Evolutionary conservation across 2,329 filamentous ascomycete genomes (phyloP), one percentile per base, ranked within the genome.

Genomic region (Trichoderma gracile): DNA sequence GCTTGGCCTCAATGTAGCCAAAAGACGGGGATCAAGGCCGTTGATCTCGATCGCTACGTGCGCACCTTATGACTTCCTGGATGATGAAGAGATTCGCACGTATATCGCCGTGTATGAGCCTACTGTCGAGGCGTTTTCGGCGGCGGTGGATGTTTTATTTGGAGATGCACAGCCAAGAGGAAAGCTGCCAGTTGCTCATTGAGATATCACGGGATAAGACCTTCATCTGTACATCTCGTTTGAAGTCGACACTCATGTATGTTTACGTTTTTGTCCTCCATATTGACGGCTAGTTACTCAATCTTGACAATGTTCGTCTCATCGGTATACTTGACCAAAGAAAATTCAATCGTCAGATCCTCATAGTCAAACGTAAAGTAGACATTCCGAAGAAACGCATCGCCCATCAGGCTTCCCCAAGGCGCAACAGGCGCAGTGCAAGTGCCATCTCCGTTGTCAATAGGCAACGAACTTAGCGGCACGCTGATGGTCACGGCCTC

Each of bases 91-190:
- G 15, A 62, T 71, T 6, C 47, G 60, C 60, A 72, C 70, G 3
- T 70, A 70, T 40, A 45, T 71, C 49, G 68, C 67, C 3, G 67
- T 71, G 21, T 72, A 72, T 54, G 71, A 72, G 62, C 71, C 71
- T 6, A 72, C 71, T 3, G 60, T 69, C 12, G 71, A 72, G 21
- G 71, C 71, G 0, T 71, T 72, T 50, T 52, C 63, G 9, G 59
- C 69, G 1, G 70, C 66, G 0, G 65, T 68, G 3, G 66, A 70
- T 38, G 53, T 72, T 7, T 38, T 72, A 1, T 71, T 70, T 45
- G 70, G 69, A 1, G 38, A 61, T 19, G 65, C 61, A 4, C 40
- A 53, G 43, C 47, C 69, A n/a, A 54, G 53, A 3, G 69, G 70
- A 4, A 66, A 58, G 25, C 53, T 71, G 15, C 70, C 69, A 3